phyloP scores from a whole-genome alignment of 208 protist species.

The Blastocrithidia nonstop region DNA sequence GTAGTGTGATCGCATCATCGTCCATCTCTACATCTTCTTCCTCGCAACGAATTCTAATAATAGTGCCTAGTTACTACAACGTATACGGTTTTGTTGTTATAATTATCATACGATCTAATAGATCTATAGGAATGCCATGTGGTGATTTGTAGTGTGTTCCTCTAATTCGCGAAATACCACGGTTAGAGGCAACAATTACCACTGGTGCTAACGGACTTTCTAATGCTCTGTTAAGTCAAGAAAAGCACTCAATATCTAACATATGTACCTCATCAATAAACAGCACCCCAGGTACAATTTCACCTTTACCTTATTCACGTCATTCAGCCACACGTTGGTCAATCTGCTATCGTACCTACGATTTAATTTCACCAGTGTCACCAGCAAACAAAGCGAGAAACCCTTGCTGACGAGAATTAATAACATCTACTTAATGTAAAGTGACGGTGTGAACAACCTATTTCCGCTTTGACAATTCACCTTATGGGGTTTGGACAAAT shows the following conservation, averaged over 20 bases:
- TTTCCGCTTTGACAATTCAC: conserved; percentile 99
- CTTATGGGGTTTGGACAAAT: conserved; percentile 96
- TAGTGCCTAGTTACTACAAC: conserved; percentile 91
- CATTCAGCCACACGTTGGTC: conserved; percentile 98
- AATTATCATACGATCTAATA: conserved; percentile 98
- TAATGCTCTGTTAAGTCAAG: conserved; percentile 99
- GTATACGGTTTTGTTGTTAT: conserved; percentile 96
- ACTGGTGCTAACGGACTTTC: conserved; percentile 97
- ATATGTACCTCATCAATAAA: conserved; percentile 98
- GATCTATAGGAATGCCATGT: conserved; percentile 97
- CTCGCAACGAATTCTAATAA: conserved; percentile 95
- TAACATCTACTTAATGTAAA: conserved; percentile 99
- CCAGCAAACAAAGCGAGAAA: conserved; percentile 99
- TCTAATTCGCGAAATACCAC: conserved; percentile 97
- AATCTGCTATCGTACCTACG: conserved; percentile 99
- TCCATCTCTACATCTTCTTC: conserved; percentile 99
- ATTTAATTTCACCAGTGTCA: conserved; percentile 99
- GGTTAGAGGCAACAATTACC: conserved; percentile 99
- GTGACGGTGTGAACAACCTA: conserved; percentile 99
- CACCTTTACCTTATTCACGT: conserved; percentile 99
- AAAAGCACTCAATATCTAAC: conserved; percentile 99
- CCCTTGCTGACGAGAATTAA: conserved; percentile 98
- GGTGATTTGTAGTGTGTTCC: conserved; percentile 97
- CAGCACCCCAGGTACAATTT: conserved; percentile 97
- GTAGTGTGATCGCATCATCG: conserved; percentile 89